phyloP scores from a whole-genome alignment of 2,329 filamentous ascomycete genomes.

The Clarireedia homoeocarpa region DNA sequence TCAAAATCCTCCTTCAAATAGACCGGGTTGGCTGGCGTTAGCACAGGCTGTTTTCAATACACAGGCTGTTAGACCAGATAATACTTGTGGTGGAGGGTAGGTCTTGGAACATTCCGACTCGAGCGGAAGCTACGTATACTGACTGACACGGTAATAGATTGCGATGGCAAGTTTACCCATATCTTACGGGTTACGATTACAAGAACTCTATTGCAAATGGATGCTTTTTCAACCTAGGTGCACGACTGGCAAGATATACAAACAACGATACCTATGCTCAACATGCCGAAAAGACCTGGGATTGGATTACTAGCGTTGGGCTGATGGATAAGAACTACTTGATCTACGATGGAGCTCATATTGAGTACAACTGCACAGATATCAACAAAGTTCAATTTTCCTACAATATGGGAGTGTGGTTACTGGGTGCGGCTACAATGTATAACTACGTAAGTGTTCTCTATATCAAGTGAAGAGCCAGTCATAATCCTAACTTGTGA shows the following conservation, averaged over 20 bases:
- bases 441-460: slow-evolving; percentile 41
- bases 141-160: slow-evolving; percentile 32
- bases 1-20: slow-evolving; percentile 52
- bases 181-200: slow-evolving; percentile 48
- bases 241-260: slow-evolving; percentile 70
- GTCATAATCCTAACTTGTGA: neutral
- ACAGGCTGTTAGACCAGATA: slow-evolving; percentile 65
- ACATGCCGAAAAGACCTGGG: slow-evolving; percentile 65
- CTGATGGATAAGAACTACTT: slow-evolving; percentile 50
- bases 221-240: slow-evolving; percentile 59
- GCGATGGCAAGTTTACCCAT: slow-evolving; percentile 75
- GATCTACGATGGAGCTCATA: slow-evolving; percentile 49
- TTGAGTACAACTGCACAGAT: slow-evolving; percentile 39
- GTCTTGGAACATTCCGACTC: slow-evolving; percentile 5
- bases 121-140: no score
- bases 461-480: slow-evolving; percentile 40
- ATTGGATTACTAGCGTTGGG: slow-evolving; percentile 50
- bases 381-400: slow-evolving; percentile 57
- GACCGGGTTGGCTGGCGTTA: slow-evolving; percentile 70
- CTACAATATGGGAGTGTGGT: slow-evolving; percentile 60
- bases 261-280: slow-evolving; percentile 70
- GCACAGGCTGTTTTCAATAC: slow-evolving; percentile 76
- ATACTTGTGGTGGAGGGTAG: slow-evolving; percentile 56
- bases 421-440: slow-evolving; percentile 43
- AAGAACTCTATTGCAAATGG: slow-evolving; percentile 62